phyloP scores from a whole-genome alignment of 2,329 filamentous ascomycete species.

The Colletotrichum theobromicola region DNA sequence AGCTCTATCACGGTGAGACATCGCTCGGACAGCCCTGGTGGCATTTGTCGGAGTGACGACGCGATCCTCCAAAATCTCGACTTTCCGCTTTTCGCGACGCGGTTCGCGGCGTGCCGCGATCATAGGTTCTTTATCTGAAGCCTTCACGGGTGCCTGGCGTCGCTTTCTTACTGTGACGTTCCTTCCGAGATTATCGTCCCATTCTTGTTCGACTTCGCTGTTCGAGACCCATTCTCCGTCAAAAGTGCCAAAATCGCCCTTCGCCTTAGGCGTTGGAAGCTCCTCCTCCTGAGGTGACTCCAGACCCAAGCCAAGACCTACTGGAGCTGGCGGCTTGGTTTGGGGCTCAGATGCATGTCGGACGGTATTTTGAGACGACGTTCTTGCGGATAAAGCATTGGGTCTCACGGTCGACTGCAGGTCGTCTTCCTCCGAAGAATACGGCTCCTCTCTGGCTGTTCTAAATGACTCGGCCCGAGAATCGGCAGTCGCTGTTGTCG shows the following conservation, averaged over 20 bases:
- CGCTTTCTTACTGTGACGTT: conserved; percentile 59
- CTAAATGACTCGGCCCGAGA: conserved; percentile 74
- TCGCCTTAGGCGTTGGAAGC: conserved; percentile 44
- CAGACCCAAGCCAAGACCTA: conserved; percentile 16
- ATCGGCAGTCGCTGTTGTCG: conserved; percentile 61
- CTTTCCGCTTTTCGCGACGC: conserved; percentile 28
- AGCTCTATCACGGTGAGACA: conserved; percentile 49
- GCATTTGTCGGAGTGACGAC: conserved; percentile 56
- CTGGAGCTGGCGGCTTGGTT: conserved; percentile 16
- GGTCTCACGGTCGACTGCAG: conserved; percentile 45
- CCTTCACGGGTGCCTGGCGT: conserved; percentile 26
- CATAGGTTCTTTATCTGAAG: neutral
- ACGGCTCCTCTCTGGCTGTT: conserved; percentile 71
- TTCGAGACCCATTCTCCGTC: conserved; percentile 63
- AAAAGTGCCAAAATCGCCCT: conserved; percentile 57
- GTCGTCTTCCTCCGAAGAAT: conserved; percentile 66
- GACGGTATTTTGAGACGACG: conserved; percentile 48
- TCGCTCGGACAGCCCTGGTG: conserved; percentile 51
- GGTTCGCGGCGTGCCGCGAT: conserved; percentile 9
- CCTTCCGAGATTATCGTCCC: conserved; percentile 58
- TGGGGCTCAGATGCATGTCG: conserved; percentile 39
- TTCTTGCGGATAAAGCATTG: conserved; percentile 41
- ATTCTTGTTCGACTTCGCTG: conserved; percentile 57
- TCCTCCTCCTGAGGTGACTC: conserved; percentile 32
- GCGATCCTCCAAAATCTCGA: conserved; percentile 53